Evolutionary conservation across 2,329 filamentous ascomycete genomes (phyloP), one percentile per base, ranked within the genome.

Genomic region (Neonectria hederae): DNA sequence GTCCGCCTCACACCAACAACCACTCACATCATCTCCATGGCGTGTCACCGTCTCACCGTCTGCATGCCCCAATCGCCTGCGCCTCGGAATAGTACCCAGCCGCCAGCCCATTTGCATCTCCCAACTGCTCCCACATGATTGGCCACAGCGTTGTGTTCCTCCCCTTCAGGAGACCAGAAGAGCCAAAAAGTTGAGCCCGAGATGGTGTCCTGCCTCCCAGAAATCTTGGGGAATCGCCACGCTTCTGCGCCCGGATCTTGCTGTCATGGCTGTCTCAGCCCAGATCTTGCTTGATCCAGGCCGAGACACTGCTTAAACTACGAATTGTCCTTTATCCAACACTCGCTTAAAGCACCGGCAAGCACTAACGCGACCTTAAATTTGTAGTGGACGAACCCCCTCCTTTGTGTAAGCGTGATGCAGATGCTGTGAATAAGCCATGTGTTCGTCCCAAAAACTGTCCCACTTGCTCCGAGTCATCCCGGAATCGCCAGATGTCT

Each of bases 11-110:
- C 32, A 3, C 5, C 24, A 10, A 51, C 51, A 42, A 51, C 52
- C 52, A 61, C 32, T 40, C 24, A 54, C 22, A 43, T 28, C 54
- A 13, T 13, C 42, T 19, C 32, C 21, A 49, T 55, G 52, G 30
- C 26, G 46, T 62, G 53, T 24, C 53, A 62, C 53, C 53, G 38
- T 38, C 53, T 53, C 28, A 35, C 52, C 53, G 35, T 26, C 24
- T 30, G 11, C 48, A 48, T 28, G 46, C 54, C 54, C 59, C 59
- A 62, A 62, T 62, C 52, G 40, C 46, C 28, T 28, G 14, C 10
- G n/a, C 48, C 48, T 28, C n/a, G 26, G 13, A 19, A 51, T n/a
- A 30, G 19, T 26, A 19, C 26, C 46, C 46, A 49, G 46, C 17
- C 46, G 24, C 28, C 35, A 38, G 35, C 46, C 46, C n/a, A 30